A percentile compares a stretch with the other conserved stretches of the same genome.
Evolutionary conservation across 1,284 basidiomycete genomes (phyloP).

Genomic region (Cutaneotrichosporon sp.): DNA sequence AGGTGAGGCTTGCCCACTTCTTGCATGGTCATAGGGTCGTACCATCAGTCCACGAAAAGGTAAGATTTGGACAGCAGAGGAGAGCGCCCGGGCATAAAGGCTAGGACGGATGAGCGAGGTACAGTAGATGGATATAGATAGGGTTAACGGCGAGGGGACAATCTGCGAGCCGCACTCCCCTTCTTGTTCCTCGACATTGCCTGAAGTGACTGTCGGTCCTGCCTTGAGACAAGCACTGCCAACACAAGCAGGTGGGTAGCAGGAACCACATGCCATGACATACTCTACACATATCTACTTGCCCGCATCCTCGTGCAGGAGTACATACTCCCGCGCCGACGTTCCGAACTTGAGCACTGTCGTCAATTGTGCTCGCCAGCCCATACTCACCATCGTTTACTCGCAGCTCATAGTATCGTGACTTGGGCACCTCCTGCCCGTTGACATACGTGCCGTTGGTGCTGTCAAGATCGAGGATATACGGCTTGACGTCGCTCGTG

Average conservation of each 20-base stretch:
- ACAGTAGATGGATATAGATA: too few species aligned
- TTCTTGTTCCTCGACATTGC: too few species aligned
- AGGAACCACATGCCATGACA: not conserved
- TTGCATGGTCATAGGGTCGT: too few species aligned
- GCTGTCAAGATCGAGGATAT: conserved; percentile 93
- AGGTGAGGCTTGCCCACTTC: too few species aligned
- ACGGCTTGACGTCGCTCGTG: conserved; percentile 82
- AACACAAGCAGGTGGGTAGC: not conserved
- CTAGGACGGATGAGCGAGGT: too few species aligned
- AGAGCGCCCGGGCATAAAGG: too few species aligned
- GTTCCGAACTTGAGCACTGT: conserved; percentile 88
- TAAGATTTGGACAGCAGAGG: too few species aligned
- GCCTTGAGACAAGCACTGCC: too few species aligned
- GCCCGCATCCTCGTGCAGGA: conserved; percentile 72
- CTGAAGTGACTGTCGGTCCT: too few species aligned
- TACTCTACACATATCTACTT: conserved; percentile 21
- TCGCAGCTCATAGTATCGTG: conserved; percentile 87
- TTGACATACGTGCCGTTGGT: conserved; percentile 95
- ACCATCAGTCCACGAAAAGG: too few species aligned
- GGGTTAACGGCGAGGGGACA: too few species aligned
- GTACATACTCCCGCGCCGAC: conserved; percentile 81
- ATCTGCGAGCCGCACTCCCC: too few species aligned
- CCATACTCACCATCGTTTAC: conserved; percentile 73
- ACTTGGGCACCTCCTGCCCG: conserved; percentile 74
- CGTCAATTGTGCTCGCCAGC: not conserved